These are phyloP conservation scores for Colletotrichum spaethianum DNA, from an alignment of 2,329 filamentous ascomycete genomes.

Conservation along the genomic window DNA sequence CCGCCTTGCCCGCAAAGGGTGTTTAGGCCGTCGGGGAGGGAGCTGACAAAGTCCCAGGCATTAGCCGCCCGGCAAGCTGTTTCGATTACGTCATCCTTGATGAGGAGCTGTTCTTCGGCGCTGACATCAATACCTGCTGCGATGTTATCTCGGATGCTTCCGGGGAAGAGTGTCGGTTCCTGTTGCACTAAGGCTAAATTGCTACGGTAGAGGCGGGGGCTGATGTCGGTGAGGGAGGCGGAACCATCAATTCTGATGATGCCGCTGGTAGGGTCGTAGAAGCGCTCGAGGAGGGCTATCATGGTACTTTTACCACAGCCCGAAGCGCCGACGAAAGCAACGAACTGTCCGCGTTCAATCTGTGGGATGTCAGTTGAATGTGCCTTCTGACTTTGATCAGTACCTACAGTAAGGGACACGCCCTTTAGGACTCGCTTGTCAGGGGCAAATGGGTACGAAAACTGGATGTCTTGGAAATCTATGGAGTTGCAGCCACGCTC, in stretches of 20 bases:
- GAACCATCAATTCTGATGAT: constrained; percentile 20
- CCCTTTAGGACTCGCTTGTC: constrained; percentile 50
- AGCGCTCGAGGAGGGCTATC: constrained; percentile 64
- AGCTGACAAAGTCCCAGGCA: constrained; percentile 68
- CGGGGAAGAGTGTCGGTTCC: constrained; percentile 44
- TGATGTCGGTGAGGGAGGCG: constrained; percentile 10
- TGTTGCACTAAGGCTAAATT: constrained; percentile 35
- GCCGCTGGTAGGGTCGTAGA: constrained; percentile 32
- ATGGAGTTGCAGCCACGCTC: no score
- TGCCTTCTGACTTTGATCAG: no score
- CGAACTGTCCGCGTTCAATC: constrained; percentile 39
- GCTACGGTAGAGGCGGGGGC: constrained; percentile 15
- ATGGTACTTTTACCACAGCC: constrained; percentile 74
- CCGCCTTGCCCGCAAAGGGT: constrained; percentile 77
- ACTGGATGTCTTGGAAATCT: constrained; percentile 52
- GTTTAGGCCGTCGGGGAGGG: constrained; percentile 68
- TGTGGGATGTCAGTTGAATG: background rate
- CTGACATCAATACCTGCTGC: constrained; percentile 57
- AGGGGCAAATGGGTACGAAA: constrained; percentile 64
- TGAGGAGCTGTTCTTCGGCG: background rate
- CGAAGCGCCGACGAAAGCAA: constrained; percentile 68
- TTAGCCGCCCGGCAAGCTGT: constrained; percentile 68
- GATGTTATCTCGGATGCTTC: constrained; percentile 70
- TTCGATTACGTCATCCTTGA: constrained; percentile 57
- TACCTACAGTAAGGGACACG: constrained; percentile 41